phyloP scores from a whole-genome alignment of 78 protist genomes.

The Protostelium mycophagum region DNA sequence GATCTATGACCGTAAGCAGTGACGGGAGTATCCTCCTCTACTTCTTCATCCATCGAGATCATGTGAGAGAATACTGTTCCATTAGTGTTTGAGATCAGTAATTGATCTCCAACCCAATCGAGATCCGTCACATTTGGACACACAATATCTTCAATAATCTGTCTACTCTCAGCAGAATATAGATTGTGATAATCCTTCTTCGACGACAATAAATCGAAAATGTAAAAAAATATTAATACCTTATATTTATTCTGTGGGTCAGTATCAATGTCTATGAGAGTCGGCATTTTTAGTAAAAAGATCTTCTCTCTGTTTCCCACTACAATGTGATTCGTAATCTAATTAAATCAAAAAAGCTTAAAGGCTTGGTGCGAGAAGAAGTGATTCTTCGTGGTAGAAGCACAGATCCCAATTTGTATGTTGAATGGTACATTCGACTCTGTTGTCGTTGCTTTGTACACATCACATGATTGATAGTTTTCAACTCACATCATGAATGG shows the following conservation, averaged over 20 bases:
- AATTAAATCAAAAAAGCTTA: too few relatives aligned
- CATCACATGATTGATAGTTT: too few relatives aligned
- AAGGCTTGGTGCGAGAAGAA: too few relatives aligned
- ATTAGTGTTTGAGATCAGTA: neutral
- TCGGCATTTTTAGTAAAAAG: neutral
- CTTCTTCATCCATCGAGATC: neutral
- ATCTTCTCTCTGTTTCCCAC: neutral
- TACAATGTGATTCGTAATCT: neutral
- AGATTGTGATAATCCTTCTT: too few relatives aligned
- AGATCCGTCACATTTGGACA: neutral
- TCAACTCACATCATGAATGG: neutral
- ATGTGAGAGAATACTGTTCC: neutral
- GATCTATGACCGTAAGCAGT: neutral
- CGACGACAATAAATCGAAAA: neutral
- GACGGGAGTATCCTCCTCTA: neutral
- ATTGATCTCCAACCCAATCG: neutral
- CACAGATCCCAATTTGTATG: too few relatives aligned
- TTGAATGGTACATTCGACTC: too few relatives aligned
- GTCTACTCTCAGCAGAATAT: too few relatives aligned
- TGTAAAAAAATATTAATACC: too few relatives aligned
- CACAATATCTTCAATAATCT: neutral
- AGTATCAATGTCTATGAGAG: neutral
- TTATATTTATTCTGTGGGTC: neutral
- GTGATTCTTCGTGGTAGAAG: too few relatives aligned
- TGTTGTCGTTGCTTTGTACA: too few relatives aligned